Base-by-base conservation (phyloP, 371 early-diverging fungal species). In the Mortierella sp. region DNA sequence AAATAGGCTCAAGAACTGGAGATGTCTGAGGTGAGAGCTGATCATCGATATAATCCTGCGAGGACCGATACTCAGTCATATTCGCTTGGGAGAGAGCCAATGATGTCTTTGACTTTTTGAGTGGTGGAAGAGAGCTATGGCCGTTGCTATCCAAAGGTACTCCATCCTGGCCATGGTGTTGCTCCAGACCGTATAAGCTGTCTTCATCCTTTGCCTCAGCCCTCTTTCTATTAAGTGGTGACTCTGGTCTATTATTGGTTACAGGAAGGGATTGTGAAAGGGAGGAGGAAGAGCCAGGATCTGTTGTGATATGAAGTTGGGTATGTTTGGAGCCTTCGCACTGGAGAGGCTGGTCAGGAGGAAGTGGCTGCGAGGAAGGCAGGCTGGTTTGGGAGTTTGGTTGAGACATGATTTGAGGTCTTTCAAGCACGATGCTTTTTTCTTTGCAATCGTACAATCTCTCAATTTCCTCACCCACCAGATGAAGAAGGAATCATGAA, bases 101-200 rank as follows among this genome's bases (percentile, higher is more conserved):
- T 20, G 80, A 75, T 5, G 75, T 66, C 63, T 75, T 80, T 63
- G 80, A 67, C 51, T 64, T 70, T 68, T 80, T 80, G 20, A 75
- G 51, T 3, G 80, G 80, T 10, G 80, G 80, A 10, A 75, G 55
- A 16, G 72, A 16, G 37, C 64, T 64, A 22, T 66, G 43, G 8
- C 40, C 22, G 35, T n/a, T 43, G 32, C 26, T 32, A 18, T 14
- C 40, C 2, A 5, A 5, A 20, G 12, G 8, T 22, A 22, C 57
- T n/a, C 37, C 24, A 32, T 62, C 26, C 40, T 70, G 64, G 16
- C 18, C 22, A 26, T 26, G 22, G 5, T 30, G 57, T 40, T 60
- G 66, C 2, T 37, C 62, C 18, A 35, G n/a, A 22, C 49, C 45
- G 35, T 57, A 30, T 24, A 28, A 11, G 24, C 16, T 16, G 45